Evolutionary conservation across 1,284 basidiomycete genomes (phyloP).

Genomic region (Bjerkandera adusta): DNA sequence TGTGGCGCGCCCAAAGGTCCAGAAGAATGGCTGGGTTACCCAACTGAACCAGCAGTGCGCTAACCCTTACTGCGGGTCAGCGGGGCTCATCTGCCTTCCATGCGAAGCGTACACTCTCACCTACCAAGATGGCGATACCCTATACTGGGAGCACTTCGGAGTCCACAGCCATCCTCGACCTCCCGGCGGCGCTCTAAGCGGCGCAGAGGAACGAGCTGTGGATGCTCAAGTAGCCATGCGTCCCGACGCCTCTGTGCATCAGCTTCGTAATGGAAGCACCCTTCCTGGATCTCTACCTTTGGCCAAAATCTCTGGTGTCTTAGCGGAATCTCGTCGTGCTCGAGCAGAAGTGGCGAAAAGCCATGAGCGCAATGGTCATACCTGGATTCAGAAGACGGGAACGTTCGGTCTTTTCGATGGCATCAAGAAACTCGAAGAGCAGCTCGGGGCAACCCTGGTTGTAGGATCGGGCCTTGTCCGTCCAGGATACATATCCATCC

Average conservation of each 20-base stretch:
- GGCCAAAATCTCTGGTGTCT: not conserved
- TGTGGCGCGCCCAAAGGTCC: not conserved
- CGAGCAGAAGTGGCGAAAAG: not conserved
- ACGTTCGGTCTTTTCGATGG: not conserved
- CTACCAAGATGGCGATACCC: not conserved
- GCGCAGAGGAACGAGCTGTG: too few species aligned
- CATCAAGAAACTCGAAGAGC: not conserved
- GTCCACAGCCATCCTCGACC: not conserved
- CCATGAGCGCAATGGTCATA: not conserved
- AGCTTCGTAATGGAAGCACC: constrained; percentile 1
- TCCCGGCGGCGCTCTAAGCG: not conserved
- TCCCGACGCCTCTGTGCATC: constrained; percentile 2
- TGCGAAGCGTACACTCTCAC: too few species aligned
- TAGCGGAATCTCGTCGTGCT: not conserved
- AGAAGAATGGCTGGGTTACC: too few species aligned
- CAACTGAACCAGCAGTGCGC: too few species aligned
- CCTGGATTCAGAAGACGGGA: not conserved
- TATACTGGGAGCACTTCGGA: constrained; percentile 3
- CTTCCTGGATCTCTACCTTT: not conserved
- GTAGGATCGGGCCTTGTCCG: not conserved
- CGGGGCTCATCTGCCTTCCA: too few species aligned
- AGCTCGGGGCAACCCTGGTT: not conserved
- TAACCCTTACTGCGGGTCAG: too few species aligned
- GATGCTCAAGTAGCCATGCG: not conserved
- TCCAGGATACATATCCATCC: not conserved